These are phyloP conservation scores for Fusarium armeniacum DNA, from an alignment of 2,329 filamentous ascomycete species.

Conservation along the genomic window DNA sequence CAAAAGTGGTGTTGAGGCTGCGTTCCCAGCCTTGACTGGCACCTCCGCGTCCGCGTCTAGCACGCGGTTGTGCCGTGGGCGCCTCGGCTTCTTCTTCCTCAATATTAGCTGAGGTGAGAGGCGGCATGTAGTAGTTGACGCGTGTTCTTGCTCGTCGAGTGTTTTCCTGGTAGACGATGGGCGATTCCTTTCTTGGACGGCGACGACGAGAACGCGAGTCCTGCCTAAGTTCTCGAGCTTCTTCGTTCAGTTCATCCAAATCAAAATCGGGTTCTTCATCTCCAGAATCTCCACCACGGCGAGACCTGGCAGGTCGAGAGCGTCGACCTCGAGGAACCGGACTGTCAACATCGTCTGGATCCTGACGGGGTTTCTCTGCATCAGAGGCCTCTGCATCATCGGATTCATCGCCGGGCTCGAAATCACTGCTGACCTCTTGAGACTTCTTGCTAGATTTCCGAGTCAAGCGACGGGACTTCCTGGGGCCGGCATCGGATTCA, in stretches of 20 bases:
- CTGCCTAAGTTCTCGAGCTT: constrained; percentile 72
- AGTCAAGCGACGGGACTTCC: constrained; percentile 62
- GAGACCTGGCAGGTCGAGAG: constrained; percentile 62
- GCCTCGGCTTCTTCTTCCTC: constrained; percentile 82
- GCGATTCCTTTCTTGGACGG: constrained; percentile 64
- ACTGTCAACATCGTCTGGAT: constrained; percentile 63
- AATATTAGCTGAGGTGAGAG: constrained; percentile 71
- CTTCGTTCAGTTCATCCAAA: constrained; percentile 74
- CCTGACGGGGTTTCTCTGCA: constrained; percentile 55
- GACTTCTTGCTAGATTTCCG: constrained; percentile 63
- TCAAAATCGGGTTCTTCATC: constrained; percentile 72
- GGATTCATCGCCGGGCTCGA: constrained; percentile 72
- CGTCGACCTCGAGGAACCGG: constrained; percentile 65
- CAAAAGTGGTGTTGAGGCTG: constrained; percentile 88
- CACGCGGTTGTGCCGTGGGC: constrained; percentile 76
- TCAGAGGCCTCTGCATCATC: constrained; percentile 66
- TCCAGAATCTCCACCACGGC: constrained; percentile 65
- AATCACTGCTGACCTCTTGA: constrained; percentile 71
- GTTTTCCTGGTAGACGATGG: constrained; percentile 71
- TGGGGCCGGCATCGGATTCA: constrained; percentile 52
- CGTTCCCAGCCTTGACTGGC: constrained; percentile 78
- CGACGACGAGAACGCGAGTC: constrained; percentile 68
- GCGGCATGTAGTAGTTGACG: constrained; percentile 89
- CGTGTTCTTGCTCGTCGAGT: constrained; percentile 67
- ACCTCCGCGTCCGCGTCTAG: constrained; percentile 73